These are phyloP conservation scores for Chlorella sp. DNA, from an alignment of 139 green algal species.

Conservation along the genomic window DNA sequence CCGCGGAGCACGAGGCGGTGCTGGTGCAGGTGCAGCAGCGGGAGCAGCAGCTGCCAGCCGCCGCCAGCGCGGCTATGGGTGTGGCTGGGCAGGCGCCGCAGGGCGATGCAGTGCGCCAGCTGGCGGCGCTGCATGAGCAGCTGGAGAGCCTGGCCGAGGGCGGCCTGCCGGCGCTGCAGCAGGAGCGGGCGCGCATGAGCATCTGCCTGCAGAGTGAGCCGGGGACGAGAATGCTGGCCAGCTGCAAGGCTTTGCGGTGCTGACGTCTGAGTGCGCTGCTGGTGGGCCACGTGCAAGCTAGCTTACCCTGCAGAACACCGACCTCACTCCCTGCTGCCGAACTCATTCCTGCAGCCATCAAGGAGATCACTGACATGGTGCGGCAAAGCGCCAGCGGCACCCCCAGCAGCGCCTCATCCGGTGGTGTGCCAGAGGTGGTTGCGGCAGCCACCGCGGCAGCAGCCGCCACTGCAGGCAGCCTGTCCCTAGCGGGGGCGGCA, in stretches of 20 bases:
- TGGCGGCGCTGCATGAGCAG: slow-evolving; percentile 15
- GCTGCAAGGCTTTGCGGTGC: not conserved
- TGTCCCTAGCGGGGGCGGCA: too few species aligned
- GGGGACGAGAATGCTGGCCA: not conserved
- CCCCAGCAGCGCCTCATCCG: not conserved
- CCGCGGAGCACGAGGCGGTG: not conserved
- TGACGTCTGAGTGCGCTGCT: not conserved
- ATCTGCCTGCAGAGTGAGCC: slow-evolving; percentile 12
- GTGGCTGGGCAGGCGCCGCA: not conserved
- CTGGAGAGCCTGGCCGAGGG: slow-evolving; percentile 26
- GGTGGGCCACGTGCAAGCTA: too few species aligned
- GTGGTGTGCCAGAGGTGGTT: not conserved
- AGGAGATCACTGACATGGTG: slow-evolving; percentile 32
- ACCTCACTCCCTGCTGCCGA: not conserved
- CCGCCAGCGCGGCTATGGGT: too few species aligned
- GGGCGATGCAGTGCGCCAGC: not conserved
- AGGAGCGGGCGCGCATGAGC: slow-evolving; percentile 33
- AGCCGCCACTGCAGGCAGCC: not conserved
- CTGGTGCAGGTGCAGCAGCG: not conserved
- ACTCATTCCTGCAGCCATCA: not conserved
- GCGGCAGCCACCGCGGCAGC: not conserved
- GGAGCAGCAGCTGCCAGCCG: not conserved
- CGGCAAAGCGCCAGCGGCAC: slow-evolving; percentile 5
- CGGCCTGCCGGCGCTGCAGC: slow-evolving; percentile 8
- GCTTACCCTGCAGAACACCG: not conserved